A percentile compares a stretch with the other conserved stretches of the same genome.
Evolutionary conservation across 2,329 filamentous ascomycete species (phyloP).

Genomic region (Exserohilum rostratum): DNA sequence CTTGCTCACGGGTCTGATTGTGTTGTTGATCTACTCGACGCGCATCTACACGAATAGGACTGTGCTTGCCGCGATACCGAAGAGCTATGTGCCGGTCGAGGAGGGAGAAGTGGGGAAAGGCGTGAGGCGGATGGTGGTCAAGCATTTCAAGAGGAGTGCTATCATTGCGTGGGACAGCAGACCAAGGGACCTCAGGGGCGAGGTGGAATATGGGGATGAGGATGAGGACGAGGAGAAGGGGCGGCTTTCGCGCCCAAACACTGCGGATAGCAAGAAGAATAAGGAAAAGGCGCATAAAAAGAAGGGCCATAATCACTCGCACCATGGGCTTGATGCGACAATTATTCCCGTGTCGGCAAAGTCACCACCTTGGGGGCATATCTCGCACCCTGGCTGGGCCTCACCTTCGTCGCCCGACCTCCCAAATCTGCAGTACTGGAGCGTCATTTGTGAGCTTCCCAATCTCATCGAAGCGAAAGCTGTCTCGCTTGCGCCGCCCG

Average conservation of each 20-base stretch:
- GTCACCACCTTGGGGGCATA: conserved; percentile 75
- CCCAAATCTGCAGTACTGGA: conserved; percentile 80
- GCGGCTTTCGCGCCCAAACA: conserved; percentile 22
- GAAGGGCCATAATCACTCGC: conserved; percentile 25
- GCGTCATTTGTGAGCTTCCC: conserved; percentile 82
- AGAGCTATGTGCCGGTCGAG: conserved; percentile 83
- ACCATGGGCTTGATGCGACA: conserved; percentile 33
- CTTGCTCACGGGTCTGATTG: conserved; percentile 71
- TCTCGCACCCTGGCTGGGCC: conserved; percentile 88
- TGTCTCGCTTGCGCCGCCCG: conserved; percentile 76
- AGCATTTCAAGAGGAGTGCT: conserved; percentile 76
- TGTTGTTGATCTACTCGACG: conserved; percentile 77
- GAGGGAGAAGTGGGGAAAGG: conserved; percentile 78
- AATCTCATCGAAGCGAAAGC: conserved; percentile 92
- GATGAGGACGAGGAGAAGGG: conserved; percentile 26
- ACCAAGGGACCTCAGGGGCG: conserved; percentile 65
- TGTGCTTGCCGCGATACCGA: conserved; percentile 81
- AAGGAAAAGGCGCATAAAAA: conserved; percentile 40
- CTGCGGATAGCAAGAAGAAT: conserved; percentile 37
- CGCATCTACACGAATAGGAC: conserved; percentile 87
- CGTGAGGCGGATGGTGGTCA: conserved; percentile 77
- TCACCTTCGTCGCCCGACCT: conserved; percentile 77
- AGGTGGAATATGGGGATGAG: conserved; percentile 40
- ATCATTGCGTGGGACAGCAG: conserved; percentile 78
- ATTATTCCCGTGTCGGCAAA: conserved; percentile 49